These are phyloP conservation scores for Fusarium circinatum DNA, from an alignment of 2,329 filamentous ascomycete species.

Conservation along the genomic window DNA sequence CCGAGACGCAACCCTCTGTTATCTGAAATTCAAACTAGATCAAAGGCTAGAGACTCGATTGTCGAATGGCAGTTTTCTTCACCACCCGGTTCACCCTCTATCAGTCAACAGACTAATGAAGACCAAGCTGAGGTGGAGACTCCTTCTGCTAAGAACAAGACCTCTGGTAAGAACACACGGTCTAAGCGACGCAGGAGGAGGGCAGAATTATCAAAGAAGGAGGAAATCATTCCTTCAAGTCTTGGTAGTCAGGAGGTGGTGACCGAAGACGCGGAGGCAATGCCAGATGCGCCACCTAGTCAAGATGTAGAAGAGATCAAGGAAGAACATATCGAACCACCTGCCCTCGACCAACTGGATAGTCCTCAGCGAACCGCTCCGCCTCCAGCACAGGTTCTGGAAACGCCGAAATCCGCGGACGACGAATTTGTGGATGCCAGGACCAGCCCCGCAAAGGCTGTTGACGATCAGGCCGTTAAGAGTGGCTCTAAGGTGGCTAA, in stretches of 20 bases:
- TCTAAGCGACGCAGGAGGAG: conserved; percentile 30
- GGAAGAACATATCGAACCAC: conserved; percentile 1
- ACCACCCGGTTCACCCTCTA: conserved; percentile 62
- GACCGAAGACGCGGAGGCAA: not conserved
- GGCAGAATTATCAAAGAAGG: conserved; percentile 20
- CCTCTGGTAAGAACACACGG: conserved; percentile 11
- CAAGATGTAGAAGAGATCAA: conserved; percentile 8
- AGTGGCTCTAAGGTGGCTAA: conserved; percentile 1
- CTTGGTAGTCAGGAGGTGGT: conserved; percentile 33
- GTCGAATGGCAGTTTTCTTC: conserved; percentile 67
- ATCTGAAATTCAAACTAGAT: conserved; percentile 62
- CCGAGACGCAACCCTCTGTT: conserved; percentile 63
- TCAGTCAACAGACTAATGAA: conserved; percentile 42
- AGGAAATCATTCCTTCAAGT: conserved; percentile 47
- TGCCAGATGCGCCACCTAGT: not conserved
- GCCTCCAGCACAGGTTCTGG: conserved; percentile 37
- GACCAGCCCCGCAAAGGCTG: conserved; percentile 53
- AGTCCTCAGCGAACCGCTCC: conserved; percentile 34
- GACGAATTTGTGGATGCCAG: conserved; percentile 63
- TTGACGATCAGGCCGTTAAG: conserved; percentile 3
- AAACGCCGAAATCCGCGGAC: conserved; percentile 55
- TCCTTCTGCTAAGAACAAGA: conserved; percentile 1
- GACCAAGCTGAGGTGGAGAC: conserved; percentile 15
- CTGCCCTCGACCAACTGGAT: not conserved
- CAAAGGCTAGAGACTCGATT: conserved; percentile 48